Conservation (phyloP, 2,329 filamentous ascomycete genomes). For the Paraphaeosphaeria sporulosa region DNA sequence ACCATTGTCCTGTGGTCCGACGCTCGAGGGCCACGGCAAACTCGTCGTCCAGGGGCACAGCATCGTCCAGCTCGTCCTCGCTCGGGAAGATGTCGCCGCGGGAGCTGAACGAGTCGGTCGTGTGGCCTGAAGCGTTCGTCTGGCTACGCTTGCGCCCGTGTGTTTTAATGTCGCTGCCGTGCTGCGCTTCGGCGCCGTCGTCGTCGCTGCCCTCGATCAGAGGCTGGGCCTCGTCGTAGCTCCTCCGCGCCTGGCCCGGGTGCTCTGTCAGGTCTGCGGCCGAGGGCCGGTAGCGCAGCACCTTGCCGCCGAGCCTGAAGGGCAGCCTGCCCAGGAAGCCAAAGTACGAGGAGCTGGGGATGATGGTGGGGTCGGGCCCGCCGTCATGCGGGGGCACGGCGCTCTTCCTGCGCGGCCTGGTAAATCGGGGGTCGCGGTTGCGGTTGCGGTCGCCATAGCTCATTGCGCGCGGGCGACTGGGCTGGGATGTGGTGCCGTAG, state of each 20-base stretch:
- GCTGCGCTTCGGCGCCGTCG: slow-evolving; percentile 27
- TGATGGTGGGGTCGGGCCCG: slow-evolving; percentile 79
- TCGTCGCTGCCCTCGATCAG: slow-evolving; percentile 71
- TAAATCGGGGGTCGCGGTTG: slow-evolving; percentile 50
- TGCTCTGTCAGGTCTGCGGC: slow-evolving; percentile 91
- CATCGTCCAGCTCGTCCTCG: slow-evolving; percentile 86
- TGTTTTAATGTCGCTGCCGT: slow-evolving; percentile 35
- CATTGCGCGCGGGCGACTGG: slow-evolving; percentile 80
- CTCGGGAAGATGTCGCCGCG: slow-evolving; percentile 91
- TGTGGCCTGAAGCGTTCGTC: slow-evolving; percentile 80
- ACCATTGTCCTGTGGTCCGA: slow-evolving; percentile 63
- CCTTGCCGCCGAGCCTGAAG: slow-evolving; percentile 80
- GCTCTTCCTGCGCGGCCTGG: slow-evolving; percentile 60
- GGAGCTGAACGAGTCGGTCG: slow-evolving; percentile 85
- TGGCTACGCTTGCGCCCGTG: slow-evolving; percentile 72
- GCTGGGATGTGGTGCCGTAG: slow-evolving; percentile 62
- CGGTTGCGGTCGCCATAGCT: slow-evolving; percentile 76
- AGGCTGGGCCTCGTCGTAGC: slow-evolving; percentile 70
- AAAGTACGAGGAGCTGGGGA: slow-evolving; percentile 83
- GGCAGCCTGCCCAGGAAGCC: slow-evolving; percentile 85
- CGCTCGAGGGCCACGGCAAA: slow-evolving; percentile 84
- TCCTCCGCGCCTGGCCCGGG: slow-evolving; percentile 64
- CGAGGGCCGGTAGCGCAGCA: slow-evolving; percentile 86
- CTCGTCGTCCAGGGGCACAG: slow-evolving; percentile 90
- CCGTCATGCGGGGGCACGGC: slow-evolving; percentile 59